Conservation (phyloP, 2,329 filamentous ascomycete species). For the Capronia coronata region DNA sequence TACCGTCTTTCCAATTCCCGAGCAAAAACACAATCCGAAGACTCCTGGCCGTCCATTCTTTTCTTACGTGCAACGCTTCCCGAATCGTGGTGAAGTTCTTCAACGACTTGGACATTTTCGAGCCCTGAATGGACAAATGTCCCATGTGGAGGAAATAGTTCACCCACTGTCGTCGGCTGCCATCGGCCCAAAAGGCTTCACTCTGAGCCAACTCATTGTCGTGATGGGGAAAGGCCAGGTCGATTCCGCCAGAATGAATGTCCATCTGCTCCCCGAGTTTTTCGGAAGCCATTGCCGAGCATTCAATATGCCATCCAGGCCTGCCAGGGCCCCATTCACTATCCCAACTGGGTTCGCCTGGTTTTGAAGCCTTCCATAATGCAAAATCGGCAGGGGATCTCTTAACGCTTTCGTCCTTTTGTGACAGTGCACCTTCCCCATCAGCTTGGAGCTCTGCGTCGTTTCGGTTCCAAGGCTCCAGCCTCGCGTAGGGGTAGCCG, state of each 20-base stretch:
- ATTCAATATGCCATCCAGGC: slow-evolving; percentile 96
- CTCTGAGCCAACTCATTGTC: slow-evolving; percentile 89
- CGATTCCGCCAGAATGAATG: slow-evolving; percentile 87
- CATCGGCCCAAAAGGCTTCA: slow-evolving; percentile 67
- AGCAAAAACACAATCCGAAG: slow-evolving; percentile 82
- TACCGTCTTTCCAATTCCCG: slow-evolving; percentile 81
- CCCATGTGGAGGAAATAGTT: slow-evolving; percentile 97
- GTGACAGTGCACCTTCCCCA: slow-evolving; percentile 73
- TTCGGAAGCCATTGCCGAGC: slow-evolving; percentile 89
- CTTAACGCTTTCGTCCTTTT: slow-evolving; percentile 56
- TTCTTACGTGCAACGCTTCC: slow-evolving; percentile 59
- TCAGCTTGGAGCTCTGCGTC: slow-evolving; percentile 79
- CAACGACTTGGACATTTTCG: slow-evolving; percentile 91
- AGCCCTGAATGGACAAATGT: slow-evolving; percentile 78
- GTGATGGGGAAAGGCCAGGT: slow-evolving; percentile 85
- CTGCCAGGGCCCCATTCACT: slow-evolving; percentile 82
- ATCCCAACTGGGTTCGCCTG: slow-evolving; percentile 84
- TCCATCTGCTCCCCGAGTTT: slow-evolving; percentile 81
- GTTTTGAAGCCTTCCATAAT: slow-evolving; percentile 86
- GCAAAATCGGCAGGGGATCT: slow-evolving; percentile 77
- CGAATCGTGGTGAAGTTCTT: slow-evolving; percentile 96
- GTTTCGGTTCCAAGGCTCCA: slow-evolving; percentile 78
- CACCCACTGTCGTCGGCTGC: slow-evolving; percentile 64
- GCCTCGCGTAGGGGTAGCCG: slow-evolving; percentile 76
- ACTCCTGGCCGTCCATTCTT: slow-evolving; percentile 68